Evolutionary conservation across 306 rosid species (phyloP).

Genomic region (Urtica urens): DNA sequence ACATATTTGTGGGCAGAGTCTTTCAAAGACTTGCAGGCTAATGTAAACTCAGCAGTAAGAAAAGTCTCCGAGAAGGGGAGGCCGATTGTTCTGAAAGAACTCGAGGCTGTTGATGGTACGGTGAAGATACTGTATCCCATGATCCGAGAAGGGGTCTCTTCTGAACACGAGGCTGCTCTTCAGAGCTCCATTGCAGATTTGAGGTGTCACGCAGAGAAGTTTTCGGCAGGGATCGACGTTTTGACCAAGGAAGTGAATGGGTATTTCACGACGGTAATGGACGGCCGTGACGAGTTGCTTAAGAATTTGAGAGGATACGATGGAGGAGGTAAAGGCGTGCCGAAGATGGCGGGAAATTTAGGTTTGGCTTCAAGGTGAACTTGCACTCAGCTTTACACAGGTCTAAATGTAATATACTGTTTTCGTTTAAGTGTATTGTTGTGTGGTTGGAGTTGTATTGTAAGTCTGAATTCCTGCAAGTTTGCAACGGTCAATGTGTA

Average conservation of each 20-base stretch:
- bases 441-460: constrained; percentile 22
- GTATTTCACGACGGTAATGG: constrained; percentile 46
- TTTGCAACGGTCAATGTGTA: constrained; percentile 21
- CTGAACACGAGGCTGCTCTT: constrained; percentile 17
- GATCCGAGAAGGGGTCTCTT: constrained; percentile 33
- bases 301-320: constrained; percentile 39
- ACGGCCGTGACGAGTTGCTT: constrained; percentile 63
- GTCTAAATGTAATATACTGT: constrained; percentile 23
- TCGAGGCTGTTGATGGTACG: constrained; percentile 45
- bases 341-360: constrained; percentile 13
- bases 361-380: constrained; percentile 22
- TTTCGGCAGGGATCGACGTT: constrained; percentile 59
- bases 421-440: constrained; percentile 24
- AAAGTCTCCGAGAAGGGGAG: constrained; percentile 28
- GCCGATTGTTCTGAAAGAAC: constrained; percentile 36
- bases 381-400: constrained; percentile 8
- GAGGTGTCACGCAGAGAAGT: constrained; percentile 26
- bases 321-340: constrained; percentile 26
- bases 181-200: constrained; percentile 32
- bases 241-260: constrained; percentile 60
- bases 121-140: constrained; percentile 47
- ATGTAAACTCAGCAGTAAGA: constrained; percentile 55
- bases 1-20: constrained; percentile 56
- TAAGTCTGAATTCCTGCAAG: constrained; percentile 4
- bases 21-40: constrained; percentile 40